Evolutionary conservation across 1,139 yeast genomes (phyloP), one percentile per base, ranked within the genome.

Genomic region (Saccharomycopsis hybrid): DNA sequence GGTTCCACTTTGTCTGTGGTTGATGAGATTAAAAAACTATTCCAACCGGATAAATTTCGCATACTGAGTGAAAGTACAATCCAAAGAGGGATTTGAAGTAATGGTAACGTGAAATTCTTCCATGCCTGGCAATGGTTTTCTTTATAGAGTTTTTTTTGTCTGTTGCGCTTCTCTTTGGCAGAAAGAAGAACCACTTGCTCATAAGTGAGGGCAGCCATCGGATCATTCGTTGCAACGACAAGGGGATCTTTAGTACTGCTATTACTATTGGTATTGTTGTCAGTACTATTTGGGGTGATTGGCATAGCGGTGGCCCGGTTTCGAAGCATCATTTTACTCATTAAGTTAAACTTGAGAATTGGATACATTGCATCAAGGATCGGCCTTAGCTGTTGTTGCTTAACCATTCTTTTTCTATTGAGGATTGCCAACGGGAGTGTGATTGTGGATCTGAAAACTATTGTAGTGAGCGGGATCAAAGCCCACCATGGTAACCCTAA

Each of bases 21-120:
- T 18, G 75, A 71, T 47, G 55, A 69, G 59, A 55, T 64, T 53
- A 49, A 62, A 43, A 51, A 61, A 60, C 24, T 51, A 9, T 78
- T 67, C 86, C 89, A 83, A 0, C 92, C 94, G 46, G 89, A 81
- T 58, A 87, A 68, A 48, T 82, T 78, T 56, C 97, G 73, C 60
- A 89, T 77, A 1, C 90, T 82, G 58, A 83, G 69, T 7, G 94
- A 83, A 74, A 88, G 73, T 1, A 82, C 72, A 2, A 88, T 73
- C 95, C 96, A 90, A n/a, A 89, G 65, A 0, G 97, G 97, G 31
- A 90, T 73, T 62, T 90, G 97, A 27, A 85, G 78, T 1, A 80
- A 69, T 0, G 97, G 97, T 44, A 86, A 61, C 1, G 82, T 62
- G 52, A 81, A 68, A 59, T 85, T 82, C 62, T 88, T 89, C 90